These are phyloP conservation scores for Zizania latifolia DNA, from an alignment of 176 grass and related monocot genomes.

Conservation along the genomic window DNA sequence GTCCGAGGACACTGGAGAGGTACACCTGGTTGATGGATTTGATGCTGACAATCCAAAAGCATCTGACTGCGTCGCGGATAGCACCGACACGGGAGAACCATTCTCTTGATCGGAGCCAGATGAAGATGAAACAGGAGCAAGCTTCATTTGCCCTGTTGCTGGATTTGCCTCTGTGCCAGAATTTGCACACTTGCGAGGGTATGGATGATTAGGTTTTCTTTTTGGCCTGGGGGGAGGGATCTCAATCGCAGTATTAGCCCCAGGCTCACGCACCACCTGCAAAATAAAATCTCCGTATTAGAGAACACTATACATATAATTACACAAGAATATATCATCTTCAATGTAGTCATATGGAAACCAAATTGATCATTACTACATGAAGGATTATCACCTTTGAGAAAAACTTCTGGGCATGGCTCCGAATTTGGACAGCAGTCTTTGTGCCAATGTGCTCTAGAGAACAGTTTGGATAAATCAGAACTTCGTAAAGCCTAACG, in stretches of 20 bases:
- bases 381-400: conserved; percentile 59
- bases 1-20: conserved; percentile 40
- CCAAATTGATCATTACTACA: conserved; percentile 12
- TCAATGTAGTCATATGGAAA: not conserved
- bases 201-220: conserved; percentile 80
- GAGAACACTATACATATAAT: not conserved
- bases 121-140: conserved; percentile 22
- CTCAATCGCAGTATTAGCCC: conserved; percentile 35
- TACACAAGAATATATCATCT: not conserved
- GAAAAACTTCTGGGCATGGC: conserved; percentile 99
- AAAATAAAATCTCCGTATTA: not conserved
- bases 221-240: conserved; percentile 95
- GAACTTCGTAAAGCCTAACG: not conserved
- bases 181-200: conserved; percentile 68
- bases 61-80: conserved; percentile 56
- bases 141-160: conserved; percentile 15
- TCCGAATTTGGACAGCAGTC: conserved; percentile 91
- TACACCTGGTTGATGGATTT: conserved; percentile 28
- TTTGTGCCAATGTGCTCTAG: conserved; percentile 96
- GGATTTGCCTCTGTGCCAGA: not conserved
- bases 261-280: conserved; percentile 55
- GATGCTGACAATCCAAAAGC: conserved; percentile 44
- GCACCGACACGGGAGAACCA: conserved; percentile 67
- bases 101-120: conserved; percentile 55
- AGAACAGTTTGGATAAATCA: conserved; percentile 41